Evolutionary conservation across 2,329 filamentous ascomycete species (phyloP), one percentile per base, ranked within the genome.

Genomic region (Elsinoe perseae): DNA sequence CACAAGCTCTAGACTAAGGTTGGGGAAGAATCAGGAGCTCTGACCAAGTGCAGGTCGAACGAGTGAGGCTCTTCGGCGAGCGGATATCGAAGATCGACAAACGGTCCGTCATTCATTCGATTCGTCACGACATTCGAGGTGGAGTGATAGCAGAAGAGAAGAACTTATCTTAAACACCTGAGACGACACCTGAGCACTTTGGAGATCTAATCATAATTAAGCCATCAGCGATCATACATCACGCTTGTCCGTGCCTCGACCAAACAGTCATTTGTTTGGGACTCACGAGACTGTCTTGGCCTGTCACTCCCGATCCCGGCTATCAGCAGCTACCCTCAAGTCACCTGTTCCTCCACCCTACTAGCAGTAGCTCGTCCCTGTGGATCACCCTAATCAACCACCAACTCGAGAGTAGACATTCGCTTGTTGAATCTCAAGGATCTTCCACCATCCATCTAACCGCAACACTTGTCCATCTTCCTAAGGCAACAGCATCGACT

Each of bases 351-450:
- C 40, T 44, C 40, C 14, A 10, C n/a, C 21, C 40, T 25, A 44
- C 40, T 44, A 8, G 40, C 20, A 23, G 20, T 36, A 48, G 43
- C 43, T 48, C 18, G 43, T 28, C 14, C 42, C 42, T 28, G 23
- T 25, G 32, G 32, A 28, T 25, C 43, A 48, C 3, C 43, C 43
- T n/a, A 4, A 52, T 36, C 48, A 38, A 28, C 10, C 14, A 12
- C 18, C 48, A 25, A 14, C 48, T 52, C 48, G 48, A 52, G 48
- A 3, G 48, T 52, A 52, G 48, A 52, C 48, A 52, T 52, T 52
- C 14, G 21, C 48, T 52, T 52, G 48, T 52, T 52, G 48, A 38
- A 34, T 38, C 48, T 25, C 43, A 23, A 48, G 21, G 10, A 25
- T 23, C 43, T 25, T 48, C 28, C 21, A 20, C 21, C 43, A 12